Evolutionary conservation across 306 rosid genomes (phyloP).

Genomic region (Pueraria montana): DNA sequence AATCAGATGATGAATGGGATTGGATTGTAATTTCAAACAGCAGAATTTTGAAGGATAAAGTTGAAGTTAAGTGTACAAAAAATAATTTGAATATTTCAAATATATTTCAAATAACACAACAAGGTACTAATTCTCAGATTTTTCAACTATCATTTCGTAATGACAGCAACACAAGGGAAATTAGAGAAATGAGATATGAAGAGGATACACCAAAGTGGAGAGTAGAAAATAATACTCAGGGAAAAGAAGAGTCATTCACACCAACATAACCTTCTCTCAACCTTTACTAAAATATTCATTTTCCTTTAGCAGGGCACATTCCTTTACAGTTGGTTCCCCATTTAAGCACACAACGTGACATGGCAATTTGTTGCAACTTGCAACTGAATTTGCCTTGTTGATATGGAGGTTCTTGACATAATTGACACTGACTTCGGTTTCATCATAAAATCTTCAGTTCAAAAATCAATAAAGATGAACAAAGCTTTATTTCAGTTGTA

Average conservation of each 20-base stretch:
- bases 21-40: no score
- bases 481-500: not conserved
- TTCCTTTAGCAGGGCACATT: not conserved
- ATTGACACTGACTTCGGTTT: not conserved
- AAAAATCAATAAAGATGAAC: not conserved
- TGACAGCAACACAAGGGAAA: no score
- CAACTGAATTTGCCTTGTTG: not conserved
- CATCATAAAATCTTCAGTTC: not conserved
- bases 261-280: not conserved
- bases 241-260: not conserved
- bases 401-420: not conserved
- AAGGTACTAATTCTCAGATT: no score
- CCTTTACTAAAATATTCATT: not conserved
- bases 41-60: no score
- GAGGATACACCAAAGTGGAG: not conserved
- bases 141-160: no score
- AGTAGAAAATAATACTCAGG: not conserved
- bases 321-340: not conserved
- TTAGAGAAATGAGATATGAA: not conserved
- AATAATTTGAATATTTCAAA: no score
- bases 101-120: no score
- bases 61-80: no score
- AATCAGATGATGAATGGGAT: no score
- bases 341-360: not conserved
- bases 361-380: not conserved